Evolutionary conservation across 768 basidiomycete species (phyloP), one percentile per base, ranked within the genome.

Genomic region (Boletus sensibilis): DNA sequence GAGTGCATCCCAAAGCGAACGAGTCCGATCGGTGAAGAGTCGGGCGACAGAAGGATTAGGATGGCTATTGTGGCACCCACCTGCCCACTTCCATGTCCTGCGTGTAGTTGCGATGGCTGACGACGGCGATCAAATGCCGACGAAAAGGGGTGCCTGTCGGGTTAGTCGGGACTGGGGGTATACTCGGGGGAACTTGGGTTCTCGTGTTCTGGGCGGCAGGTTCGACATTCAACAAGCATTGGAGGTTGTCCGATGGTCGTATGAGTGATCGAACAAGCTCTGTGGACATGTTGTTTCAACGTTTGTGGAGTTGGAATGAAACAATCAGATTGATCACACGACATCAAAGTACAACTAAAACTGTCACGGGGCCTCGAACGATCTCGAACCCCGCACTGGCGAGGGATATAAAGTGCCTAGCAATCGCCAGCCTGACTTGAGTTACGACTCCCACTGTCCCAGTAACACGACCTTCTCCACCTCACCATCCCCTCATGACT

Each of bases 71-170:
- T 31, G 2, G 23, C n/a, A 69, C 77, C 40, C 53, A 84, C 84
- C 82, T 76, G 58, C 80, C 85, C 64, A 84, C 77, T 58, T 85
- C 83, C n/a, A 70, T 70, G 20, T 72, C 68, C 48, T 72, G 70
- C 62, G 70, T 69, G 50, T 74, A 67, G 60, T 76, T 72, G 56
- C 70, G 76, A 58, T 84, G 85, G 1, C 77, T 72, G 21, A 86
- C 70, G 16, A 86, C 73, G 10, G 79, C 83, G 43, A 84, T 72
- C 53, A 57, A 27, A 14, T 44, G 56, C 3, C 40, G 57, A 14
- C 35, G 49, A 3, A 31, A 33, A 44, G 52, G 59, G 39, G 25
- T n/a, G 40, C 31, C 27, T 8, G 43, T 20, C 12, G 43, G 20
- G 45, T 51, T 44, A 21, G 37, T 29, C 39, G 10, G 50, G 25